Percentiles rank a stretch among this genome's conserved stretches.
Conservation (phyloP, 805 yeast species). For the Starmerella gropengiesseri region DNA sequence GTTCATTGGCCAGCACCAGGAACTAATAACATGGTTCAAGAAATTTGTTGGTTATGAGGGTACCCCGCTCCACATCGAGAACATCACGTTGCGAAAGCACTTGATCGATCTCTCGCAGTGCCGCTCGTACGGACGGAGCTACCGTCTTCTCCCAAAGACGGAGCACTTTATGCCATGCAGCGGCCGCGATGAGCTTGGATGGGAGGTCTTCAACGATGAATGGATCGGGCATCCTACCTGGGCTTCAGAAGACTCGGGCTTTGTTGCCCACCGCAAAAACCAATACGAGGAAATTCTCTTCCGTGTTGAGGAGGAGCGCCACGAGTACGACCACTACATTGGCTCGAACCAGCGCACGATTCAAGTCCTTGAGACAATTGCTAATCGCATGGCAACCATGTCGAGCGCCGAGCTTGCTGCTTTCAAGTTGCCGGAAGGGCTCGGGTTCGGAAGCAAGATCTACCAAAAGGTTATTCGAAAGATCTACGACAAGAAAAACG, state of each 20-base stretch:
- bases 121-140: conserved; percentile 91
- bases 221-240: conserved; percentile 99
- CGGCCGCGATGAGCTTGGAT: conserved; percentile 97
- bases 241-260: conserved; percentile 99
- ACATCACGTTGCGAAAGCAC: conserved; percentile 77
- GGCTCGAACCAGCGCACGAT: conserved; percentile 91
- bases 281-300: conserved; percentile 94
- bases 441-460: conserved; percentile 89
- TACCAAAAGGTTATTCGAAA: conserved; percentile 89
- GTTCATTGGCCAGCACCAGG: conserved; percentile 71
- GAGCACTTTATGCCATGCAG: conserved; percentile 96
- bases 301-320: conserved; percentile 94
- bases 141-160: conserved; percentile 81
- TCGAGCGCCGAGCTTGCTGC: conserved; percentile 73
- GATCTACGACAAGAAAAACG: conserved; percentile 86
- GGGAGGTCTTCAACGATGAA: conserved; percentile 97
- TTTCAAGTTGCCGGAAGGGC: conserved; percentile 82
- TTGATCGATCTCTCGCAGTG: conserved; percentile 81
- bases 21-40: conserved; percentile 83
- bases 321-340: conserved; percentile 91
- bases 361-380: conserved; percentile 89
- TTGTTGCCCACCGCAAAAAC: conserved; percentile 96
- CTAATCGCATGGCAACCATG: conserved; percentile 89
- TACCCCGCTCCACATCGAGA: conserved; percentile 76
- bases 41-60: conserved; percentile 81